These are phyloP conservation scores for Aspergillus wentii DNA, from an alignment of 495 filamentous ascomycete species.

Conservation along the genomic window DNA sequence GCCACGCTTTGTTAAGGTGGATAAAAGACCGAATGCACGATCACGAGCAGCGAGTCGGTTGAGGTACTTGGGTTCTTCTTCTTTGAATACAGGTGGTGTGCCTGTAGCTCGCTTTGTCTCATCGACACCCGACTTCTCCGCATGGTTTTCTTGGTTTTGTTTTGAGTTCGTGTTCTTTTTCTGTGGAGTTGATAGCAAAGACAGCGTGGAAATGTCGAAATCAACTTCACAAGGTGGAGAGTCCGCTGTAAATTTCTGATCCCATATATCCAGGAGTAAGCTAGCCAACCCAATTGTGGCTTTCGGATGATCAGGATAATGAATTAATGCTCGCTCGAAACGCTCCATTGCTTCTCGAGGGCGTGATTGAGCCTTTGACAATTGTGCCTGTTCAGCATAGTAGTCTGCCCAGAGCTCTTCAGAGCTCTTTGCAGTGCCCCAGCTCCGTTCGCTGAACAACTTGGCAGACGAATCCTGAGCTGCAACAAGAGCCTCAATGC, in stretches of 20 bases:
- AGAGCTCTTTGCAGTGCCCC: slow-evolving; percentile 69
- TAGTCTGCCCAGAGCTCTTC: slow-evolving; percentile 81
- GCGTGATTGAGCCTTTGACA: slow-evolving; percentile 55
- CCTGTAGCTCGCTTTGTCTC: slow-evolving; percentile 8
- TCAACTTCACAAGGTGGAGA: slow-evolving; percentile 28
- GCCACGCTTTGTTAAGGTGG: slow-evolving; percentile 77
- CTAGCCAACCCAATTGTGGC: slow-evolving; percentile 80
- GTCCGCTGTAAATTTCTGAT: slow-evolving; percentile 50
- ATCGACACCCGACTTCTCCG: not conserved
- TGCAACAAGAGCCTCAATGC: slow-evolving; percentile 37
- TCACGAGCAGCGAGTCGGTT: slow-evolving; percentile 81
- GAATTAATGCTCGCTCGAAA: slow-evolving; percentile 75
- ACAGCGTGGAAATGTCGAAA: slow-evolving; percentile 20
- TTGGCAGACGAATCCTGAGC: slow-evolving; percentile 44
- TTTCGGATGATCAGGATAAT: slow-evolving; percentile 68
- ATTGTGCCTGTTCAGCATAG: slow-evolving; percentile 66
- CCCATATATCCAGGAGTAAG: slow-evolving; percentile 82
- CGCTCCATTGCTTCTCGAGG: slow-evolving; percentile 63
- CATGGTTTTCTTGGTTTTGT: slow-evolving; percentile 4
- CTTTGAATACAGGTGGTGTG: too few relatives aligned
- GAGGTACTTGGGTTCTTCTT: slow-evolving; percentile 54
- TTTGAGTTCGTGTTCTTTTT: slow-evolving; percentile 14
- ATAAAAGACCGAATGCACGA: slow-evolving; percentile 77
- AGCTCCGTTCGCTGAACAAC: slow-evolving; percentile 56
- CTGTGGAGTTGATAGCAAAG: slow-evolving; percentile 14